phyloP scores from a whole-genome alignment of 2,329 filamentous ascomycete species.

The Diaporthe vaccinii region DNA sequence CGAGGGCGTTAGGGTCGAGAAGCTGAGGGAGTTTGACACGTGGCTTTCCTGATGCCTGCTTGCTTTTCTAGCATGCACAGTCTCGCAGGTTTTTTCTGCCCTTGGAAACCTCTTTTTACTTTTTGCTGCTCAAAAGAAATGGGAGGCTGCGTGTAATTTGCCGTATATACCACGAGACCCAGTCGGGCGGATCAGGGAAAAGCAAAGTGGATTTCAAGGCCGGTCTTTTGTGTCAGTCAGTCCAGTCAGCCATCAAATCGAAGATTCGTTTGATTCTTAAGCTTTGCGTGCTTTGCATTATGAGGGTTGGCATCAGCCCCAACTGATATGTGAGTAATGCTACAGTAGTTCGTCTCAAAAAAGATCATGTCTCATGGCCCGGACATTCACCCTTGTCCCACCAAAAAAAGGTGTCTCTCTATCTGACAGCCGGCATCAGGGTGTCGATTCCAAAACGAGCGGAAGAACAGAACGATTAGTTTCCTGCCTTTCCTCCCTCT shows the following conservation, averaged over 20 bases:
- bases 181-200: not conserved
- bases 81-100: too few species aligned
- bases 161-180: conserved; percentile 5
- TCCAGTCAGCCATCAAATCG: conserved; percentile 1
- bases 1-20: conserved; percentile 71
- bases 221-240: not conserved
- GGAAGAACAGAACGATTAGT: not conserved
- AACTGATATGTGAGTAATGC: conserved; percentile 22
- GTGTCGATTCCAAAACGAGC: conserved; percentile 18
- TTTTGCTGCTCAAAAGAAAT: not conserved
- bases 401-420: not conserved
- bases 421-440: conserved; percentile 36
- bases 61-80: not conserved
- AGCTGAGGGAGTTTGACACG: conserved; percentile 56
- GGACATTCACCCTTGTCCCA: not conserved
- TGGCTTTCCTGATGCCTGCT: conserved; percentile 53
- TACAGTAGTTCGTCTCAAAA: conserved; percentile 29
- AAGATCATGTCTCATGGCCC: conserved; percentile 34
- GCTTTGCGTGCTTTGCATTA: conserved; percentile 8
- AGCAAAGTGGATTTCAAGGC: not conserved
- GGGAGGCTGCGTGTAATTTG: not conserved
- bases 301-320: not conserved
- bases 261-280: not conserved
- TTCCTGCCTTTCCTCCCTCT: not conserved
- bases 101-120: not conserved